Base-by-base conservation (phyloP, 1,139 yeast species). In the Blastobotrys persicus region DNA sequence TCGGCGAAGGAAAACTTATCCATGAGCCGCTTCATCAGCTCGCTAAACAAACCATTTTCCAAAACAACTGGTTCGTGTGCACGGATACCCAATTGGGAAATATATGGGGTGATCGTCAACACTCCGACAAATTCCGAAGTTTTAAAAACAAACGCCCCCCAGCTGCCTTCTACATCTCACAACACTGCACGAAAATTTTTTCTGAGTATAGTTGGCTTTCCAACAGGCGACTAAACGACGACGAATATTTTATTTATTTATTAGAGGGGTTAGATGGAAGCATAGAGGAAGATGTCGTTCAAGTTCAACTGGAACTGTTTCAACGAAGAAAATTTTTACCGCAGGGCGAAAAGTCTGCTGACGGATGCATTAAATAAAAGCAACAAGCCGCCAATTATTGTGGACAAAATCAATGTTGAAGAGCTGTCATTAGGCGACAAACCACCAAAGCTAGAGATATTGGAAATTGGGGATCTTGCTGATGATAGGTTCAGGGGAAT, bases 401-500 rank as follows among this genome's bases (percentile, higher is more conserved):
- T 89, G 20, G 87, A 88, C 34, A 78, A 78, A 48, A 87, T 88
- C 54, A 72, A 74, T 45, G 88, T 88, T 51, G 78, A 83, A 53
- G 92, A 87, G 57, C 75, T 88, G 44, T 79, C 83, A 58, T 83
- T 88, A 68, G 96, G 96, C 6, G 78, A 82, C 50, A 76, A 77
- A 47, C 83, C 95, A 1, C 96, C 96, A 0, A 75, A 76, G 50
- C 80, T 88, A 56, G 96, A 88, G 66, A 85, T 88, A 37, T 71
- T 88, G 53, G 96, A 88, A 63, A 85, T 88, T 56, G 96, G 96
- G 1, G 96, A 88, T 64, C 69, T 88, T 44, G 95, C 85, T 11
- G 77, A 74, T 31, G 95, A 88, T 66, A 70, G 88, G 55, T 88
- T 88, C 62, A 73, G 95, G 51, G 96, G 96, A 1, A 88, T 88